Evolutionary conservation across 768 basidiomycete genomes (phyloP), one percentile per base, ranked within the genome.

Genomic region (Lentinula boryana): DNA sequence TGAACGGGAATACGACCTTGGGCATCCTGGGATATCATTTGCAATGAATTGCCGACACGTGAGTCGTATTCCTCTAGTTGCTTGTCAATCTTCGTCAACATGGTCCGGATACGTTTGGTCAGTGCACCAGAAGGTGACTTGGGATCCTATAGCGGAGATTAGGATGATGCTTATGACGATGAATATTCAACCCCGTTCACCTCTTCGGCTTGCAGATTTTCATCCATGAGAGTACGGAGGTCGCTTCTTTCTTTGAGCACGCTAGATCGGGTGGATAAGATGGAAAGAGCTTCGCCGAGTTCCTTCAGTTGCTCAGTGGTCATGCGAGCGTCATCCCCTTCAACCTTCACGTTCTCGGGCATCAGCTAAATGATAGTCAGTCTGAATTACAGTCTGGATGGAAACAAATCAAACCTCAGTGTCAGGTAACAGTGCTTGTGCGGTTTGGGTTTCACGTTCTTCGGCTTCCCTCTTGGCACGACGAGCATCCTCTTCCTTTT

Each of bases 161-260:
- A 48, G 16, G 21, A 15, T 44, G n/a, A 44, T 7, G n/a, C 7
- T 8, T 48, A 23, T 18, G 16, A 7, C 6, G 41, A 21, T 48
- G 21, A 23, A 48, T 13, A 9, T n/a, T 43, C 21, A 9, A 23
- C 13, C 13, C 48, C 50, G 23, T 36, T 21, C 66, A 90, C 93
- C 79, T 94, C 91, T 70, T 95, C 93, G 3, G 92, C 87, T 68
- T 87, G 83, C 62, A 95, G 70, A 73, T 96, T 97, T 75, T 98
- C 95, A 67, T 94, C 88, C 88, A 98, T 93, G n/a, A 99, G 78
- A 7, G 81, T 81, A 35, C 87, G 86, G 27, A 98, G 83, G 75
- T 98, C 97, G 65, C 90, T 87, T 40, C 96, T 88, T 74, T 99
- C 97, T 76, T 98, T 95, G 61, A 98, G 82, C 38, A 98, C 95